Evolutionary conservation across 2,329 filamentous ascomycete genomes (phyloP).

Genomic region (Fusarium mangiferae): DNA sequence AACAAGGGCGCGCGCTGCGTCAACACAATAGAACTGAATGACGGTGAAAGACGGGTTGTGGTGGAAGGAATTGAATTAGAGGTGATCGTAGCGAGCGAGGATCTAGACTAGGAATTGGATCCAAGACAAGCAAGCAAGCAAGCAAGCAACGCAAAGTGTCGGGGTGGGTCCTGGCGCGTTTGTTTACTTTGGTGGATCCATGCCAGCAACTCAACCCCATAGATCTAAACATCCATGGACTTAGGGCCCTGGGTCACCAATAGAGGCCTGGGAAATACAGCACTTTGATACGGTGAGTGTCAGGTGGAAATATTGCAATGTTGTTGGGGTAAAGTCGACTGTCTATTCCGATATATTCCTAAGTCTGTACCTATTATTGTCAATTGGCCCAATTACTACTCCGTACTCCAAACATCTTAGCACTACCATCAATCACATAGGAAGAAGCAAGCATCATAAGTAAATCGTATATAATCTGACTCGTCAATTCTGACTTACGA

Average conservation of each 20-base stretch:
- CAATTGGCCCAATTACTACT: not conserved
- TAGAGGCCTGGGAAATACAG: not conserved
- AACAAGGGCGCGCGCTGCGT: slow-evolving; percentile 10
- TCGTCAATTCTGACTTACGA: not conserved
- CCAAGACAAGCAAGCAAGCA: slow-evolving; percentile 1
- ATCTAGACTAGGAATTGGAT: not conserved
- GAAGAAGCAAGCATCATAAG: not conserved
- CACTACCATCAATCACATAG: not conserved
- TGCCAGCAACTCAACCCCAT: slow-evolving; percentile 6
- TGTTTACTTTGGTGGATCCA: slow-evolving; percentile 48
- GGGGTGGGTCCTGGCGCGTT: slow-evolving; percentile 46
- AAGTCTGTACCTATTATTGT: not conserved
- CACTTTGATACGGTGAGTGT: slow-evolving; percentile 1
- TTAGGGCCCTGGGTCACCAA: not conserved
- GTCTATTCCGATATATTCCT: not conserved
- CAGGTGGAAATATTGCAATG: not conserved
- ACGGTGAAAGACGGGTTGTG: slow-evolving; percentile 16
- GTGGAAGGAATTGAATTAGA: slow-evolving; percentile 37
- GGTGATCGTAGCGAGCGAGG: slow-evolving; percentile 4
- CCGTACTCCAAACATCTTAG: not conserved
- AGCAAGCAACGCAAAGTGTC: slow-evolving; percentile 18
- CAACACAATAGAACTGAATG: slow-evolving; percentile 1
- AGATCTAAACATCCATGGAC: slow-evolving; percentile 32
- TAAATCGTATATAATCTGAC: not conserved
- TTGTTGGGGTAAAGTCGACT: not conserved